These are phyloP conservation scores for Ettlia oleoabundans DNA, from an alignment of 139 green algal genomes.

Conservation along the genomic window DNA sequence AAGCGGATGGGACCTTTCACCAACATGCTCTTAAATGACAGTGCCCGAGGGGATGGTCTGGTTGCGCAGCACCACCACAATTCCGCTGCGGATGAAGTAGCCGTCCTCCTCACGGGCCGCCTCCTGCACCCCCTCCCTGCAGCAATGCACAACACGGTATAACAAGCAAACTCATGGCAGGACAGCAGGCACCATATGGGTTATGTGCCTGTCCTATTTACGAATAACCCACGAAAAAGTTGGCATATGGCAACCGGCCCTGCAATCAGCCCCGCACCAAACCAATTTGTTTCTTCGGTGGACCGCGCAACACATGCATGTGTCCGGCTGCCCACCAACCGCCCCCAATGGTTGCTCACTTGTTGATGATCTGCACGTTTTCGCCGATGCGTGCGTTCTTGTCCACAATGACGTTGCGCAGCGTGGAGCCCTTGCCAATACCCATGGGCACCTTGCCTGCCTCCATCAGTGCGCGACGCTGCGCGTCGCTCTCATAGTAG, in stretches of 20 bases:
- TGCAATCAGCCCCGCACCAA: too few relatives aligned
- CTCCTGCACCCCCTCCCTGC: conserved; percentile 84
- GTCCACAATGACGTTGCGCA: conserved; percentile 97
- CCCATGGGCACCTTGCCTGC: conserved; percentile 90
- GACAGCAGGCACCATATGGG: too few relatives aligned
- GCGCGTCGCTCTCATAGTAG: conserved; percentile 95
- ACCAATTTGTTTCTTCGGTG: too few relatives aligned
- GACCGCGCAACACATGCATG: conserved; percentile 9
- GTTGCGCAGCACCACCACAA: conserved; percentile 93
- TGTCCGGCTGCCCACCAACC: background rate
- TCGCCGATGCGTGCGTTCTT: conserved; percentile 98
- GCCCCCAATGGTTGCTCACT: conserved; percentile 36
- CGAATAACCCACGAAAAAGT: too few relatives aligned
- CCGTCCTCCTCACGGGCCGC: conserved; percentile 83
- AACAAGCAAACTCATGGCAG: too few relatives aligned
- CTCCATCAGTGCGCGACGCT: conserved; percentile 66
- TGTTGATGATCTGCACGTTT: conserved; percentile 92
- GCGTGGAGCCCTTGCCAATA: conserved; percentile 78
- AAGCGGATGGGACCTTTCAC: too few relatives aligned
- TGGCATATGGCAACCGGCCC: too few relatives aligned
- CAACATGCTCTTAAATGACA: conserved; percentile 80
- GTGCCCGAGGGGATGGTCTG: conserved; percentile 81
- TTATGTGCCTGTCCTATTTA: background rate
- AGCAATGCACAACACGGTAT: too few relatives aligned
- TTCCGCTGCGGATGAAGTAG: conserved; percentile 95